Conservation (phyloP, 2,329 filamentous ascomycete genomes). For the Epichloe typhina region DNA sequence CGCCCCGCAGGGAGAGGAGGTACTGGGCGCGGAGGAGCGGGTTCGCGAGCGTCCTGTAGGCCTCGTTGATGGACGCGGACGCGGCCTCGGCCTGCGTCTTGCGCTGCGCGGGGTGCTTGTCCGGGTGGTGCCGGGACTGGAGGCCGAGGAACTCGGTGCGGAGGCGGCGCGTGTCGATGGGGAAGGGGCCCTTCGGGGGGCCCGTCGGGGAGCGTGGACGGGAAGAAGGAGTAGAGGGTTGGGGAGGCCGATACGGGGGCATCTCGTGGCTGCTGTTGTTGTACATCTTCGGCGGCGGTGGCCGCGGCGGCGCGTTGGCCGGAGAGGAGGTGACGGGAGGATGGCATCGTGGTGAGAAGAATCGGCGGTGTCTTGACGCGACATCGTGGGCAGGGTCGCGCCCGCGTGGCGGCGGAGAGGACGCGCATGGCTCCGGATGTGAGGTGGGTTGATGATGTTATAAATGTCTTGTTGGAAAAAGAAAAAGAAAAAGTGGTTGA, state of each 20-base stretch:
- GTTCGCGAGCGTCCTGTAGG: constrained; percentile 70
- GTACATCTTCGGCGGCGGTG: too few species aligned
- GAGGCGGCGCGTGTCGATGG: constrained; percentile 54
- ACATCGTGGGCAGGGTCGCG: background rate
- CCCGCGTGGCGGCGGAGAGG: background rate
- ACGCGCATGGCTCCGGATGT: too few species aligned
- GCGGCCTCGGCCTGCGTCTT: constrained; percentile 56
- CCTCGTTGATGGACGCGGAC: constrained; percentile 80
- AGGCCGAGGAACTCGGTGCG: constrained; percentile 77
- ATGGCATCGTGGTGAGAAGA: background rate
- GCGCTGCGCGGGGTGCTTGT: constrained; percentile 43
- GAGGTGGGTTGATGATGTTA: too few species aligned
- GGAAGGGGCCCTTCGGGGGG: constrained; percentile 63
- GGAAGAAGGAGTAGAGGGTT: constrained; percentile 84
- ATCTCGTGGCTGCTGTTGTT: background rate
- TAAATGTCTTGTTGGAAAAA: too few species aligned
- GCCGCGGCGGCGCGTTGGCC: background rate
- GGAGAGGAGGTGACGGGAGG: background rate
- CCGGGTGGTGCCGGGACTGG: constrained; percentile 66
- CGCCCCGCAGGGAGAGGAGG: constrained; percentile 57
- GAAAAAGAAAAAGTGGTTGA: too few species aligned
- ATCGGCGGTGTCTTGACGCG: background rate
- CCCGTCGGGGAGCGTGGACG: constrained; percentile 58
- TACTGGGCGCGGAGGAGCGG: constrained; percentile 83
- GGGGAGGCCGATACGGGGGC: background rate